These are phyloP conservation scores for Kazachstania psychrophila DNA, from an alignment of 805 yeast genomes.

Conservation along the genomic window DNA sequence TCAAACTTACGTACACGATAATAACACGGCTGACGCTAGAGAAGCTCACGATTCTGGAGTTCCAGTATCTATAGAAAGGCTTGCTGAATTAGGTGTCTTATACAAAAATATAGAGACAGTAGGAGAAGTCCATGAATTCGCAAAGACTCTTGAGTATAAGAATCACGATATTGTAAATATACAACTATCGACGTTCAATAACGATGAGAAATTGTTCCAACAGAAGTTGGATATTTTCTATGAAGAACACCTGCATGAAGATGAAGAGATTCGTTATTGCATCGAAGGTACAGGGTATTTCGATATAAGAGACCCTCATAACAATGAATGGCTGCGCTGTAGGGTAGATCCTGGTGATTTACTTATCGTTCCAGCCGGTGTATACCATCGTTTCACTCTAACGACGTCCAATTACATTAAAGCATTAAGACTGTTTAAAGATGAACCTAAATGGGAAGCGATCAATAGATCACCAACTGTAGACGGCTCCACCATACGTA, in stretches of 20 bases:
- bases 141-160: constrained; percentile 61
- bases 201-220: constrained; percentile 50
- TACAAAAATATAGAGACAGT: constrained; percentile 44
- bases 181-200: constrained; percentile 50
- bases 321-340: constrained; percentile 68
- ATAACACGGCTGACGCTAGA: constrained; percentile 49
- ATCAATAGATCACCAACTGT: constrained; percentile 50
- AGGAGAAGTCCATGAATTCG: constrained; percentile 54
- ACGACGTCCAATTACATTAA: constrained; percentile 52
- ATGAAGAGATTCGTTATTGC: constrained; percentile 89
- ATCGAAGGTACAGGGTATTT: constrained; percentile 87
- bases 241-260: constrained; percentile 88
- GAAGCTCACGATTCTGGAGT: constrained; percentile 65
- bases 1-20: constrained; percentile 59
- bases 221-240: constrained; percentile 62
- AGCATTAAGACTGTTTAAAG: constrained; percentile 80
- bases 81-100: constrained; percentile 58
- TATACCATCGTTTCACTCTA: constrained; percentile 86
- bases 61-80: constrained; percentile 39
- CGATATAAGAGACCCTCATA: constrained; percentile 58
- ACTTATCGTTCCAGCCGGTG: constrained; percentile 78
- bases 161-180: constrained; percentile 69
- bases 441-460: constrained; percentile 95
- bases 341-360: constrained; percentile 55
- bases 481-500: constrained; percentile 39